phyloP scores from a whole-genome alignment of 2,329 filamentous ascomycete species.

The Pseudogymnoascus sp. region DNA sequence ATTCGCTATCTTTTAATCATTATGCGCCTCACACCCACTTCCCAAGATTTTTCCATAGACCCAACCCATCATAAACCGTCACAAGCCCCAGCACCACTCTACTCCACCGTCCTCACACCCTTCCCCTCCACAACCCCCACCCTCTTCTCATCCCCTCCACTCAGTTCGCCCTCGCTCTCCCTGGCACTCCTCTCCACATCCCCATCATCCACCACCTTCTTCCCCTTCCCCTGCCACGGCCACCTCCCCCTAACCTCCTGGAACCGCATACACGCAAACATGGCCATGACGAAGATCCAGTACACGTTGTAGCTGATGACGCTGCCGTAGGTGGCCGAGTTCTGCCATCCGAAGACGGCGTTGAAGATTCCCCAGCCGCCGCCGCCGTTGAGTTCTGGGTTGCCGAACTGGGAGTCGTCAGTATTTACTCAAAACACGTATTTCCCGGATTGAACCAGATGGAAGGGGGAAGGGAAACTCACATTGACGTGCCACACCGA shows the following conservation, averaged over 20 bases:
- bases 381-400: slow-evolving; percentile 60
- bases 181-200: background rate
- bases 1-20: background rate
- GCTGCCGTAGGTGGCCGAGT: slow-evolving; percentile 80
- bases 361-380: slow-evolving; percentile 86
- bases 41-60: too few species aligned
- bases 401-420: slow-evolving; percentile 60
- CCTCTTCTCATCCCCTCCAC: background rate
- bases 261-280: slow-evolving; percentile 58
- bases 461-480: slow-evolving; percentile 28
- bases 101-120: background rate
- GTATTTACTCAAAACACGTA: background rate
- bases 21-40: too few species aligned
- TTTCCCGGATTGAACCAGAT: background rate
- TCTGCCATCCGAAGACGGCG: slow-evolving; percentile 76
- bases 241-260: slow-evolving; percentile 44
- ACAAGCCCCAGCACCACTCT: background rate
- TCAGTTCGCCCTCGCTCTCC: background rate
- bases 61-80: background rate
- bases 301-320: slow-evolving; percentile 84
- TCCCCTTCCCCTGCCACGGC: background rate
- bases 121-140: background rate
- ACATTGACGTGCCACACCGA: slow-evolving; percentile 79
- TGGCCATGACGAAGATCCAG: slow-evolving; percentile 64
- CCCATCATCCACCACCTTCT: background rate